A percentile compares a stretch with the other conserved stretches of the same genome.
phyloP scores from a whole-genome alignment of 1,284 basidiomycete genomes.

The Pseudozyma sp. region DNA sequence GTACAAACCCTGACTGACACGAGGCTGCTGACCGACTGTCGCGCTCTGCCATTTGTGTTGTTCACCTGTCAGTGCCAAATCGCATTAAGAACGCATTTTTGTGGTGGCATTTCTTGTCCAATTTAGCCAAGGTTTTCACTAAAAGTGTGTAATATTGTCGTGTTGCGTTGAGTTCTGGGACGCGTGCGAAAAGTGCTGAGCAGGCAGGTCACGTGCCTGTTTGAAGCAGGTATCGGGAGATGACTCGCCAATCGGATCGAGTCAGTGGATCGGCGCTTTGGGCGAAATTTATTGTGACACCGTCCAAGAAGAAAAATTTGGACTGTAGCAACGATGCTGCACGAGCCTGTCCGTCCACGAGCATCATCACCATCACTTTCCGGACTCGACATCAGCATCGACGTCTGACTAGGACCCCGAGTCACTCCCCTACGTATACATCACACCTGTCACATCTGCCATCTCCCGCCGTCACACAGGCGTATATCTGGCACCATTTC shows the following conservation, averaged over 20 bases:
- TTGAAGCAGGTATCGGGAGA: not conserved
- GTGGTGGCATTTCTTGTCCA: constrained; percentile 7
- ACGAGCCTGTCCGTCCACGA: not conserved
- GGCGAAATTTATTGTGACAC: no score
- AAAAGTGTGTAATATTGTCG: not conserved
- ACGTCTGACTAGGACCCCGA: constrained; percentile 4
- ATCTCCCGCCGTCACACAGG: constrained; percentile 3
- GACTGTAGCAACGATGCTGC: not conserved
- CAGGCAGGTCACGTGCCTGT: constrained; percentile 11
- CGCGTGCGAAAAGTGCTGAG: constrained; percentile 15
- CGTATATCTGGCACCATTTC: constrained; percentile 19
- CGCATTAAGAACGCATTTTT: constrained; percentile 9
- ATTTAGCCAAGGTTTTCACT: not conserved
- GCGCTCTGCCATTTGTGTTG: not conserved
- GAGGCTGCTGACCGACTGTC: no score
- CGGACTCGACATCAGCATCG: not conserved
- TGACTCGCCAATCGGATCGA: constrained; percentile 1
- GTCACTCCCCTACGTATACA: not conserved
- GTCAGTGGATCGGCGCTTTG: constrained; percentile 18
- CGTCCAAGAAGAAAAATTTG: constrained; percentile 10
- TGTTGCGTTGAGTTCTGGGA: constrained; percentile 4
- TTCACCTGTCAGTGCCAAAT: no score
- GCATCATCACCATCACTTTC: constrained; percentile 1
- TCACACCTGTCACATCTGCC: not conserved
- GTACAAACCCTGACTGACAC: not conserved